Percentiles rank a stretch among this genome's conserved stretches.
phyloP scores from a whole-genome alignment of 1,139 yeast genomes.

The Yamadazyma pseudoaaseri region DNA sequence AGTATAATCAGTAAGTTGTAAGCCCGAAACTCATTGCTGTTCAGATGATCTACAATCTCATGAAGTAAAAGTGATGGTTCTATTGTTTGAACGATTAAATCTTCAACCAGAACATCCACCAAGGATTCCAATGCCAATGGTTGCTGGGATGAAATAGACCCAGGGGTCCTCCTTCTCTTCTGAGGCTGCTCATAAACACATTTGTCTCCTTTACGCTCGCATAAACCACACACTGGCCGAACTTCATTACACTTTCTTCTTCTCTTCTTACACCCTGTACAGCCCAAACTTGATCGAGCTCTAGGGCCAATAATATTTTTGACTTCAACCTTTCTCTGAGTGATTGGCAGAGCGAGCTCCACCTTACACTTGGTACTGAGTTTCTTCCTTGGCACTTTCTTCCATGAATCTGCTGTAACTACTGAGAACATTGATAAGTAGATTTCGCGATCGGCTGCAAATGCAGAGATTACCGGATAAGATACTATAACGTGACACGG shows the following conservation, averaged over 20 bases:
- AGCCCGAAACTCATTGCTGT: conserved; percentile 19
- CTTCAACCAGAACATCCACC: neutral
- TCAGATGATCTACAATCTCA: no score
- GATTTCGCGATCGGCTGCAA: neutral
- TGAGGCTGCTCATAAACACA: no score
- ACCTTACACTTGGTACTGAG: neutral
- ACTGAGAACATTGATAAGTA: conserved; percentile 9
- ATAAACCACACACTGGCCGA: conserved; percentile 24
- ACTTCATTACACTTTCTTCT: conserved; percentile 28
- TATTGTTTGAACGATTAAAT: conserved; percentile 17
- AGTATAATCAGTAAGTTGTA: conserved; percentile 26
- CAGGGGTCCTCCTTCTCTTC: no score
- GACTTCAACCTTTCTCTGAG: conserved; percentile 8
- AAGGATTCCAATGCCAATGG: neutral
- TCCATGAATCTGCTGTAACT: conserved; percentile 7
- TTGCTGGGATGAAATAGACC: no score
- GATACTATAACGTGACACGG: no score
- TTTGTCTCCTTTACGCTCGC: conserved; percentile 19
- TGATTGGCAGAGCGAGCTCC: conserved; percentile 8
- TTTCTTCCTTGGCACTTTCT: conserved; percentile 7
- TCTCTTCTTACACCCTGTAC: conserved; percentile 18
- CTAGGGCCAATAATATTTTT: conserved; percentile 13
- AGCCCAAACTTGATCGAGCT: conserved; percentile 19
- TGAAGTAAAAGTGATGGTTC: no score
- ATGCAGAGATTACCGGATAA: no score